Evolutionary conservation across 1,284 basidiomycete species (phyloP), one percentile per base, ranked within the genome.

Genomic region (Rhodotorula sp.): DNA sequence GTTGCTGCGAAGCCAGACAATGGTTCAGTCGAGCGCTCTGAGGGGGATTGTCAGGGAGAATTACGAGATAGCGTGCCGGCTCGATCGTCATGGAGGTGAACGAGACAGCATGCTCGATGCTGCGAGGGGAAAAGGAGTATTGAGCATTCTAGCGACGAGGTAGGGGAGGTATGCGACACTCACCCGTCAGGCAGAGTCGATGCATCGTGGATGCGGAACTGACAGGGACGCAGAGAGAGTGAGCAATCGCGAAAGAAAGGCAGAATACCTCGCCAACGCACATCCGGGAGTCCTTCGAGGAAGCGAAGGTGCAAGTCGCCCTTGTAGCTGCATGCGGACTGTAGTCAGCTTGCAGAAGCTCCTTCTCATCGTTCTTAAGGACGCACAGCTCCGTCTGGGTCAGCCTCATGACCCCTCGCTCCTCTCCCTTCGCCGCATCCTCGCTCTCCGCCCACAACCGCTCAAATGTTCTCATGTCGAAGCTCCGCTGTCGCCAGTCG

Each of bases 51-150:
- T 13, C 31, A 58, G 3, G 26, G 26, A 47, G 13, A 44, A 11
- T 22, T 40, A 76, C 71, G 47, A 81, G 78, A 69, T 81, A 81
- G 37, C 75, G 64, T 0, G 70, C 52, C 0, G 80, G 80, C 3
- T 79, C 79, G 67, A 81, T 80, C 13, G 80, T 81, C n/a, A 81
- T 64, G 15, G 78, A 78, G 4, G 79, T 79, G 76, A 81, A 81
- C 51, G 75, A 73, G 56, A 80, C 73, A 51, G 78, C 77, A 65
- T 81, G 79, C 1, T 69, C 68, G 22, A 62, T 59, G 16, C 62
- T 60, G 51, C 2, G 46, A 13, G 28, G 18, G 13, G 11, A 53
- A 13, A 34, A 22, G 7, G 31, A 13, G 44, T 3, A 4, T 15
- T 22, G 11, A 24, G 24, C 44, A 31, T 40, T 10, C 13, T 7